phyloP scores from a whole-genome alignment of 352 stramenopile species.

The Stramenopiles sp. region DNA sequence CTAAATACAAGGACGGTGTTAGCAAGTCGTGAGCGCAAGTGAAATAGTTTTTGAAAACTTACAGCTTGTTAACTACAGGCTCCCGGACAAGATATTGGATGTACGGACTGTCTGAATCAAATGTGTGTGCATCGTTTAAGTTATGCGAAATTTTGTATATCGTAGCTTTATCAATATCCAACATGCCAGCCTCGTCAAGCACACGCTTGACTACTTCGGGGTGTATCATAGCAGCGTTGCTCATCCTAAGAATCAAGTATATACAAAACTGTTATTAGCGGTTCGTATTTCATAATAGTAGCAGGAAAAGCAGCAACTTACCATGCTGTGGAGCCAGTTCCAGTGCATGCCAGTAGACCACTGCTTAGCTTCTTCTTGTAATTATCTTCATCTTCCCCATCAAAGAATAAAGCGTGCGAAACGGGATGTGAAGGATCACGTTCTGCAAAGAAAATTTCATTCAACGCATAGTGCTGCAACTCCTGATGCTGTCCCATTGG shows the following conservation, averaged over 20 bases:
- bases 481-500: constrained; percentile 54
- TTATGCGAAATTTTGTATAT: not conserved
- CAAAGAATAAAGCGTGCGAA: constrained; percentile 45
- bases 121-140: not conserved
- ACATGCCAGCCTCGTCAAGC: not conserved
- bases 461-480: constrained; percentile 51
- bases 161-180: not conserved
- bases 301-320: no score
- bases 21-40: no score
- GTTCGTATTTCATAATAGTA: no score
- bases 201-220: not conserved
- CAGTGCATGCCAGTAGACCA: constrained; percentile 58
- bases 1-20: no score
- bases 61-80: not conserved
- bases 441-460: constrained; percentile 61
- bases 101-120: not conserved
- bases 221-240: not conserved
- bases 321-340: constrained; percentile 59
- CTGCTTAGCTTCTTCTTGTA: constrained; percentile 58
- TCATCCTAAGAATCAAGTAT: no score
- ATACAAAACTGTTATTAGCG: no score
- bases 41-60: no score
- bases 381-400: constrained; percentile 54
- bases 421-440: constrained; percentile 52
- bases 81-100: not conserved